phyloP scores from a whole-genome alignment of 169 alveolate genomes.

The Eimeria maxima region DNA sequence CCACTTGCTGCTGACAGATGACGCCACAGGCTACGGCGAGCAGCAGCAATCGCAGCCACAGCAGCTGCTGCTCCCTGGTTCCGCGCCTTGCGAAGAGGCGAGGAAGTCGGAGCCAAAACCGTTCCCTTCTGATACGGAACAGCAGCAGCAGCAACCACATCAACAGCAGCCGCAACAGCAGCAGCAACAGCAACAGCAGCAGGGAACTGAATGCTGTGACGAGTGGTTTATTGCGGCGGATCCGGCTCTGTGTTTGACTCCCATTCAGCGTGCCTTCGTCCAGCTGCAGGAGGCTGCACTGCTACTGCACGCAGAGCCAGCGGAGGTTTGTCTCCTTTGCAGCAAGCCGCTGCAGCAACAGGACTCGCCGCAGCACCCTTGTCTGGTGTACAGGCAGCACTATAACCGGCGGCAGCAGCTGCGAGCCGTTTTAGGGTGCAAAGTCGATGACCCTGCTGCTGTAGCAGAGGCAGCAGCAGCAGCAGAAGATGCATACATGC shows the following conservation, averaged over 20 bases:
- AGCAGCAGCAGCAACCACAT: constrained; percentile 50
- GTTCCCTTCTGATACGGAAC: not conserved
- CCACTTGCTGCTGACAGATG: constrained; percentile 62
- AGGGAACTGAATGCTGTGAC: constrained; percentile 29
- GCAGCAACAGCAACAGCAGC: constrained; percentile 66
- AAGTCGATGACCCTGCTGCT: constrained; percentile 72
- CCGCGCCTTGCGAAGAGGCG: not conserved
- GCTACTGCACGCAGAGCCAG: constrained; percentile 79
- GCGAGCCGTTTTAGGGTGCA: constrained; percentile 66
- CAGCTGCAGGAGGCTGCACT: constrained; percentile 81
- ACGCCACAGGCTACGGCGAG: not conserved
- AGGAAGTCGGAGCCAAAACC: not conserved
- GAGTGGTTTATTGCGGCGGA: constrained; percentile 73
- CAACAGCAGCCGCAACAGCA: constrained; percentile 56
- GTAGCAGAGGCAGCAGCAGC: constrained; percentile 69
- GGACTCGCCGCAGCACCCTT: constrained; percentile 76
- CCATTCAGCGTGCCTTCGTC: constrained; percentile 82
- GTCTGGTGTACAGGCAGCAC: constrained; percentile 63
- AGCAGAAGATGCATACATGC: constrained; percentile 36
- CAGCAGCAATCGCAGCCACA: constrained; percentile 57
- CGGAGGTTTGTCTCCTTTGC: constrained; percentile 83
- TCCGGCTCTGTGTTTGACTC: constrained; percentile 62
- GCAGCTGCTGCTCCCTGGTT: constrained; percentile 19
- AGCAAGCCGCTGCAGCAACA: constrained; percentile 78
- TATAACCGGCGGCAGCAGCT: constrained; percentile 77